Conservation (phyloP, 768 basidiomycete genomes). For the Sporobolomyces phaffii region DNA sequence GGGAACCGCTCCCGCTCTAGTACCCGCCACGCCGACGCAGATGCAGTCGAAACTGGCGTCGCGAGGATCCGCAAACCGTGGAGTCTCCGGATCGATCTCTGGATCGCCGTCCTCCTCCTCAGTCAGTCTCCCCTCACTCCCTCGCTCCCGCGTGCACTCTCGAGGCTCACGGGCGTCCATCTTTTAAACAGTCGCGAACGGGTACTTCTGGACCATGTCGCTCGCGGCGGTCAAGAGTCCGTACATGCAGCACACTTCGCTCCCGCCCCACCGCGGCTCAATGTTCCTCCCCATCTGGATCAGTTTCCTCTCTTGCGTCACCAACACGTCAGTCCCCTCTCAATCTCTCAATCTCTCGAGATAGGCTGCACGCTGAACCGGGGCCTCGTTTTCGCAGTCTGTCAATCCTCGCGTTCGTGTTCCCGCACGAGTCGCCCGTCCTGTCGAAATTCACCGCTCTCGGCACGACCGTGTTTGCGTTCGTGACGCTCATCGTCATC, state of each 20-base stretch:
- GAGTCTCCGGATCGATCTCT: constrained; percentile 17
- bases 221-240: constrained; percentile 14
- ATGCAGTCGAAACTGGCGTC: background rate
- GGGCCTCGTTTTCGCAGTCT: background rate
- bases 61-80: constrained; percentile 5
- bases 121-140: constrained; percentile 3
- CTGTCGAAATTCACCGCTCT: constrained; percentile 27
- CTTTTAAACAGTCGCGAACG: constrained; percentile 12
- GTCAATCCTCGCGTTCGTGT: constrained; percentile 29
- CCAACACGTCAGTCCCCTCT: constrained; percentile 18
- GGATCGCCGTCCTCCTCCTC: constrained; percentile 14
- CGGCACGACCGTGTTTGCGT: constrained; percentile 1
- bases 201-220: constrained; percentile 27
- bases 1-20: no score
- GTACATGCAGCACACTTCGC: constrained; percentile 23
- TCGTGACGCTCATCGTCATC: constrained; percentile 27
- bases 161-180: no score
- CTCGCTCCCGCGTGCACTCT: background rate
- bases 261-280: constrained; percentile 26
- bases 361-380: background rate
- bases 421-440: constrained; percentile 32
- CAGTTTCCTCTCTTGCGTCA: constrained; percentile 12
- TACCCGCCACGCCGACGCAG: no score
- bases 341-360: background rate
- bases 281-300: constrained; percentile 34